phyloP scores from a whole-genome alignment of 2,329 filamentous ascomycete species.

The Nothopassalora personata region DNA sequence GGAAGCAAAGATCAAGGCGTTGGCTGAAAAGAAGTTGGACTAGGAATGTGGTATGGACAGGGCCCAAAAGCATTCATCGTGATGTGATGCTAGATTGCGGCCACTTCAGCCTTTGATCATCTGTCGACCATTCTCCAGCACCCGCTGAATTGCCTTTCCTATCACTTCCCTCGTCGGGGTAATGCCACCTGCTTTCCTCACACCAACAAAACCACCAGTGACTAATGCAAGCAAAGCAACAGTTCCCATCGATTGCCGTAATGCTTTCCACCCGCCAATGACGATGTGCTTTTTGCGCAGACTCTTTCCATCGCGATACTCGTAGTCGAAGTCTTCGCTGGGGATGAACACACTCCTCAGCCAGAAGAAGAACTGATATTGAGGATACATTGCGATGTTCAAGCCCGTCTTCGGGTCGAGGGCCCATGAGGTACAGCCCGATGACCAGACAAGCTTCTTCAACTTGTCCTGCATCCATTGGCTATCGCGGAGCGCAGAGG shows the following conservation, averaged over 20 bases:
- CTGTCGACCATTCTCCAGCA: not conserved
- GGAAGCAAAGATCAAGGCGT: not conserved
- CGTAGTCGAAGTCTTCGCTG: conserved; percentile 22
- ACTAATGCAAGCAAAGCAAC: not conserved
- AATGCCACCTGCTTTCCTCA: conserved; percentile 8
- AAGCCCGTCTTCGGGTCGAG: conserved; percentile 43
- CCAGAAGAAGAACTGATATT: conserved; percentile 49
- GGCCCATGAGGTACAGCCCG: conserved; percentile 50
- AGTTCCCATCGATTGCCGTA: conserved; percentile 7
- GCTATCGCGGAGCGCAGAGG: conserved; percentile 35
- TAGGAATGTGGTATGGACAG: not conserved
- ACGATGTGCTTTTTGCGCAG: conserved; percentile 14
- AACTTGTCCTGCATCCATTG: conserved; percentile 39
- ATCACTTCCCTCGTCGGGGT: not conserved
- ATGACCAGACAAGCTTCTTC: conserved; percentile 44
- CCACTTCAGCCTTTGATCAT: not conserved
- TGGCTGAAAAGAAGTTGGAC: not conserved
- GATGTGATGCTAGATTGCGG: no score
- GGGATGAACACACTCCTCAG: conserved; percentile 43
- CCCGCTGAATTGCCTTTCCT: not conserved
- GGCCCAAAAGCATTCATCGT: no score
- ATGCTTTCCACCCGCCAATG: conserved; percentile 21
- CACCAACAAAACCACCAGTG: conserved; percentile 9
- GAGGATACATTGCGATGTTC: conserved; percentile 51
- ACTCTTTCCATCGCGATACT: conserved; percentile 11